Conservation (phyloP, 345 rosid species). For the Citrus australasica region DNA sequence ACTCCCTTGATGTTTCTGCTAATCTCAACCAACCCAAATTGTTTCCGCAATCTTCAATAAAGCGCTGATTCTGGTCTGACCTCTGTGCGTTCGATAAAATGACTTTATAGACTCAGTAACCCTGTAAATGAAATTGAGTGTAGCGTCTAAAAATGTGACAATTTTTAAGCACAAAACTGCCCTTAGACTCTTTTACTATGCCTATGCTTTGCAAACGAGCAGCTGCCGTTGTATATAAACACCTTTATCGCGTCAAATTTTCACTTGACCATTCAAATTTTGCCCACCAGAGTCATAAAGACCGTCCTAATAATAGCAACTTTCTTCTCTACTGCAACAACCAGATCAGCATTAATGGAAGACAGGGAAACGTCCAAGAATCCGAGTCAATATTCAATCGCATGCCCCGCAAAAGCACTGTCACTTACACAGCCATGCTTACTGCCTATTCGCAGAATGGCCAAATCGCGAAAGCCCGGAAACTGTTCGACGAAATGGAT, state of each 20-base stretch:
- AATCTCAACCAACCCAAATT: no score
- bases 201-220: slow-evolving; percentile 9
- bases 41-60: no score
- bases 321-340: slow-evolving; percentile 51
- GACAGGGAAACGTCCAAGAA: slow-evolving; percentile 44
- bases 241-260: background rate
- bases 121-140: no score
- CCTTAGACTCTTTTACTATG: background rate
- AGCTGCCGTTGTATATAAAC: background rate
- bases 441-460: slow-evolving; percentile 60
- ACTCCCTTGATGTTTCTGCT: no score
- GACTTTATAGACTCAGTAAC: no score
- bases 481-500: slow-evolving; percentile 75
- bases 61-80: no score
- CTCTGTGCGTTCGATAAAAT: no score
- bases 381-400: slow-evolving; percentile 59
- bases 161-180: background rate
- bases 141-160: no score
- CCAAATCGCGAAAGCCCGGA: slow-evolving; percentile 42
- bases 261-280: background rate
- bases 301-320: slow-evolving; percentile 12
- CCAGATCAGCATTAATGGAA: slow-evolving; percentile 59
- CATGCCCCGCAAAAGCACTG: slow-evolving; percentile 50
- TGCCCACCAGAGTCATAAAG: background rate
- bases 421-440: slow-evolving; percentile 82